Conservation (phyloP, 306 rosid species). For the Castanea sativa region DNA sequence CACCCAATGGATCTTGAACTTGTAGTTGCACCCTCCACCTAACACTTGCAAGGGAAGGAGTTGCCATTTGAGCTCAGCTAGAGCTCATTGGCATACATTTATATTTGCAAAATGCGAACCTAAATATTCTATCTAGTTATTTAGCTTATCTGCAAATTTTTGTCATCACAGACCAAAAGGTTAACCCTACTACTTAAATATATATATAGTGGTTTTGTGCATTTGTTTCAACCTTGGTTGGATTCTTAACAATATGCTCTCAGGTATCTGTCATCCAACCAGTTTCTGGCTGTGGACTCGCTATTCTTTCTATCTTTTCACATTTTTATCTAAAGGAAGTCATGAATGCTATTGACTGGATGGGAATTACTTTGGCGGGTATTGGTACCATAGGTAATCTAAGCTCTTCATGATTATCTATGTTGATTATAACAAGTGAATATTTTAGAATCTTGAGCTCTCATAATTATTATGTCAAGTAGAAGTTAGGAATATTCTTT, state of each 20-base stretch:
- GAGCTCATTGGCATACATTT: no score
- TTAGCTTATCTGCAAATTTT: not conserved
- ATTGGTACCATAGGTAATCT: slow-evolving; percentile 96
- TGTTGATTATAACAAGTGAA: not conserved
- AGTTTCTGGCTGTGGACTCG: slow-evolving; percentile 96
- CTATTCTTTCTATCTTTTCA: slow-evolving; percentile 88
- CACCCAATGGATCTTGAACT: no score
- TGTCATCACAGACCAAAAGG: not conserved
- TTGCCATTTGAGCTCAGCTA: no score
- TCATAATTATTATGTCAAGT: not conserved
- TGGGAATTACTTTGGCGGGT: slow-evolving; percentile 87
- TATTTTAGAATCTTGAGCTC: not conserved
- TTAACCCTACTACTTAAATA: no score
- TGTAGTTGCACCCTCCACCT: no score
- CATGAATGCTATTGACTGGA: slow-evolving; percentile 93
- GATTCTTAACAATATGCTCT: slow-evolving; percentile 24
- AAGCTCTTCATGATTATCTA: slow-evolving; percentile 39
- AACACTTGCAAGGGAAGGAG: no score
- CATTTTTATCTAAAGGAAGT: slow-evolving; percentile 95
- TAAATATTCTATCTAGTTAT: not conserved
- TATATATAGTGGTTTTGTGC: no score
- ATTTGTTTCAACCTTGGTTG: not conserved
- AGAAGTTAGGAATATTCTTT: no score
- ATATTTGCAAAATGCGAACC: no score
- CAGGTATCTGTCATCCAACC: slow-evolving; percentile 97